These are phyloP conservation scores for Scenedesmus sp. DNA, from an alignment of 163 green algal species.

Conservation along the genomic window DNA sequence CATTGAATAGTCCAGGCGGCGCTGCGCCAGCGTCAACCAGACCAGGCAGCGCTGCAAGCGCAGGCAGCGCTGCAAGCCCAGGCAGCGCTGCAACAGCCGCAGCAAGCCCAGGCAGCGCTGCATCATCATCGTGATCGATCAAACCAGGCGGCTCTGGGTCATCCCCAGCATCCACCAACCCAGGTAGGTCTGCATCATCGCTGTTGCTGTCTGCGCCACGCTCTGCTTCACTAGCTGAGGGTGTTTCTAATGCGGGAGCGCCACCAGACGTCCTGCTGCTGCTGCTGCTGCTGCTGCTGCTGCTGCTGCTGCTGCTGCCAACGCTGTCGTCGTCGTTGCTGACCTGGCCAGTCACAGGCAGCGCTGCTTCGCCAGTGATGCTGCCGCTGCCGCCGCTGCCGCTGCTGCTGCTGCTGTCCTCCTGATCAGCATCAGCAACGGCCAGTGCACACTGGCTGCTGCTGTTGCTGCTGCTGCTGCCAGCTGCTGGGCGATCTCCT, in stretches of 20 bases:
- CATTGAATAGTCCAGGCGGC: no score
- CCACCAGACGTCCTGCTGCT: no score
- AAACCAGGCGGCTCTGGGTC: no score
- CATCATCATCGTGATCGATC: no score
- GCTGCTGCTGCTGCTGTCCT: background rate
- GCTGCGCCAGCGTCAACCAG: no score
- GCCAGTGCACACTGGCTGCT: background rate
- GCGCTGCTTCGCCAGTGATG: constrained; percentile 12
- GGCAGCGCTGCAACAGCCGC: no score
- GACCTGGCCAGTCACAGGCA: background rate
- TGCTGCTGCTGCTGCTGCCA: constrained; percentile 14
- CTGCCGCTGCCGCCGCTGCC: background rate
- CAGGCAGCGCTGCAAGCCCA: no score
- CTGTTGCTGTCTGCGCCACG: background rate
- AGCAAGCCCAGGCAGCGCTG: no score
- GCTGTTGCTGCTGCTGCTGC: constrained; percentile 21
- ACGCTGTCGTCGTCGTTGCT: background rate
- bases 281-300: constrained; percentile 1
- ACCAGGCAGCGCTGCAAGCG: no score
- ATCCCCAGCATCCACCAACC: background rate
- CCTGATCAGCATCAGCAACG: background rate
- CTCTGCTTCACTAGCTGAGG: background rate
- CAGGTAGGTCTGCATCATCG: background rate
- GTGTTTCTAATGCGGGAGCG: background rate
- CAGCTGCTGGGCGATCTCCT: background rate